Evolutionary conservation across 495 filamentous ascomycete genomes (phyloP).

Genomic region (Xeromyces bisporus): DNA sequence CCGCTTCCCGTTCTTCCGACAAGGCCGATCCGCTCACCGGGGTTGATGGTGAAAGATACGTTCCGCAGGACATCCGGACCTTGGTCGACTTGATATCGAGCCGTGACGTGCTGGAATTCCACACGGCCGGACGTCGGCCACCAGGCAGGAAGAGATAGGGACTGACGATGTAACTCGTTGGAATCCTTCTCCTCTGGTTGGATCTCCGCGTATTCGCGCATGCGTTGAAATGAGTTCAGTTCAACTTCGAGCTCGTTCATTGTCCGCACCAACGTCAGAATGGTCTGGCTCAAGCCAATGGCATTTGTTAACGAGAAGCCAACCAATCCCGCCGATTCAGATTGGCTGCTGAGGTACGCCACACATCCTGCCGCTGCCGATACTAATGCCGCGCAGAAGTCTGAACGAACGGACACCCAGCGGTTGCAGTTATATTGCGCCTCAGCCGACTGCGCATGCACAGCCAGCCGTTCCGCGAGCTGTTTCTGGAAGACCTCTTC

Average conservation of each 20-base stretch:
- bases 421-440: constrained; percentile 33
- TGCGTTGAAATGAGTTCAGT: constrained; percentile 31
- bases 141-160: constrained; percentile 25
- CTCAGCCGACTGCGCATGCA: constrained; percentile 21
- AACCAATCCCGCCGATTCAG: constrained; percentile 24
- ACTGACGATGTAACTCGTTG: constrained; percentile 3
- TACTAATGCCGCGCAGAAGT: constrained; percentile 30
- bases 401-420: constrained; percentile 31
- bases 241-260: constrained; percentile 35
- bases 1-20: constrained; percentile 49
- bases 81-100: constrained; percentile 26
- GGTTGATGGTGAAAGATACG: constrained; percentile 30
- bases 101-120: constrained; percentile 31
- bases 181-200: constrained; percentile 26
- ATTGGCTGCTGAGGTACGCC: constrained; percentile 21
- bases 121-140: constrained; percentile 32
- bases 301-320: constrained; percentile 34
- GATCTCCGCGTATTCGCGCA: constrained; percentile 29
- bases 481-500: constrained; percentile 22
- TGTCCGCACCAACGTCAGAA: constrained; percentile 25
- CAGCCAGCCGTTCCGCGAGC: constrained; percentile 24
- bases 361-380: constrained; percentile 28
- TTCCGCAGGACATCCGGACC: constrained; percentile 33
- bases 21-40: constrained; percentile 40
- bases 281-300: constrained; percentile 29